Evolutionary conservation across 495 filamentous ascomycete genomes (phyloP), one percentile per base, ranked within the genome.

Genomic region (Immersiella caudata): DNA sequence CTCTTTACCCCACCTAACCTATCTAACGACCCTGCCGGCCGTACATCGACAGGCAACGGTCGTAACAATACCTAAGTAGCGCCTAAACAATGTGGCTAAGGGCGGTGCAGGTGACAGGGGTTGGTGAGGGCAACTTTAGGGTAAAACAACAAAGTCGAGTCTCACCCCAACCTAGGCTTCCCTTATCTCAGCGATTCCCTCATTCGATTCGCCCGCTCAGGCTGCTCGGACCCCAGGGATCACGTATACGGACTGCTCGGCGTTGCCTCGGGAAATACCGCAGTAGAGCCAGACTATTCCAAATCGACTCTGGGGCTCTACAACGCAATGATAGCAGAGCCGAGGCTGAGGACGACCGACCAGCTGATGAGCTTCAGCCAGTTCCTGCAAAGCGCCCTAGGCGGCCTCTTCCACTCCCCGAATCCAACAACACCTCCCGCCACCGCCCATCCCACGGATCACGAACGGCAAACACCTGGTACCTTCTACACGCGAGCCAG

Each of bases 201-300:
- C 2, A 22, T 14, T 2, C 9, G 7, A 2, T 55, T 55, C 20
- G 52, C 52, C n/a, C 2, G 20, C 52, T 55, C 52, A 55, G 7
- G 52, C 52, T 55, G 52, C 25, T 55, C 52, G 24, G 52, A 55
- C 52, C 52, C 52, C n/a, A 8, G 52, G 52, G 52, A 55, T 55
- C 52, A 55, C 52, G 52, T 55, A 26, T 55, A 55, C 25, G 52
- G 52, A n/a, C 14, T 55, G 20, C 52, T 55, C 52, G 52, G 52
- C n/a, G 14, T 55, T 14, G 14, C 52, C 9, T 11, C 52, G 22
- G n/a, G 52, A n/a, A n/a, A 55, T 26, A 55, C 52, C 9, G 14
- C 52, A 22, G 52, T 55, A 14, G 3, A 55, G 2, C 52, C 52
- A 22, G 52, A 55, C n/a, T 55, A 55, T 22, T 55, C 52, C 7